A percentile compares a stretch with the other conserved stretches of the same genome.
These are phyloP conservation scores for Atractiella rhizophila DNA, from an alignment of 768 basidiomycete species.

Conservation along the genomic window DNA sequence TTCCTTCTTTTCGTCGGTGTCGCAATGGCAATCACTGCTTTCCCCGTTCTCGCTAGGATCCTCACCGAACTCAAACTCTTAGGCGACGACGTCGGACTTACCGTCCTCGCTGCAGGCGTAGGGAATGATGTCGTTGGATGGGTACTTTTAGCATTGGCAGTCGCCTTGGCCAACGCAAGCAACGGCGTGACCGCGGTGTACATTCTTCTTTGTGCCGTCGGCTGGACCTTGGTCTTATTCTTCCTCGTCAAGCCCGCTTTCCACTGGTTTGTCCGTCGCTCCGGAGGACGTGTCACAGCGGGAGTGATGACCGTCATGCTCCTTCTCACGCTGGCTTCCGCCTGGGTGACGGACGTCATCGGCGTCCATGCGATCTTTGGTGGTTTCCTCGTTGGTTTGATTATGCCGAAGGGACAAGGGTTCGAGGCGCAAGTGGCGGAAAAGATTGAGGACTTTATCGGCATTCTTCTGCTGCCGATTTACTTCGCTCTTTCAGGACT, in stretches of 20 bases:
- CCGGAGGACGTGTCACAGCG: conserved; percentile 45
- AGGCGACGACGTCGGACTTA: conserved; percentile 58
- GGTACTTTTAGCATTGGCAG: conserved; percentile 44
- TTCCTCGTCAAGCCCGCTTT: conserved; percentile 41
- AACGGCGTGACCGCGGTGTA: conserved; percentile 51
- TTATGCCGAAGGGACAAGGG: conserved; percentile 59
- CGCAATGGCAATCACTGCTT: conserved; percentile 41
- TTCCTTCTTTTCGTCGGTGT: conserved; percentile 69
- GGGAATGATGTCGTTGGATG: conserved; percentile 33
- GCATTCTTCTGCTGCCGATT: conserved; percentile 15
- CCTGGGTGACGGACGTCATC: conserved; percentile 68
- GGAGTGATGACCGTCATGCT: conserved; percentile 56
- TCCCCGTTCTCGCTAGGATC: conserved; percentile 35
- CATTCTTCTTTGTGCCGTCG: conserved; percentile 43
- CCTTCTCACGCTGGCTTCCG: conserved; percentile 43
- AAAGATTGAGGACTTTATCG: conserved; percentile 54
- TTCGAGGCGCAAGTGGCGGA: conserved; percentile 56
- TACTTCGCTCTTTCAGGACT: conserved; percentile 83
- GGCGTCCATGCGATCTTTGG: conserved; percentile 41
- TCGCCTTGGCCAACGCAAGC: conserved; percentile 57
- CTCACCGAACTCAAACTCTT: conserved; percentile 57
- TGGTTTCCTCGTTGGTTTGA: conserved; percentile 13
- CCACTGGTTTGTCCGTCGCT: conserved; percentile 38
- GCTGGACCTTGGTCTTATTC: conserved; percentile 40
- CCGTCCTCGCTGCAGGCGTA: conserved; percentile 58